Evolutionary conservation across 805 yeast species (phyloP).

Genomic region (Phaffomyces antillensis): DNA sequence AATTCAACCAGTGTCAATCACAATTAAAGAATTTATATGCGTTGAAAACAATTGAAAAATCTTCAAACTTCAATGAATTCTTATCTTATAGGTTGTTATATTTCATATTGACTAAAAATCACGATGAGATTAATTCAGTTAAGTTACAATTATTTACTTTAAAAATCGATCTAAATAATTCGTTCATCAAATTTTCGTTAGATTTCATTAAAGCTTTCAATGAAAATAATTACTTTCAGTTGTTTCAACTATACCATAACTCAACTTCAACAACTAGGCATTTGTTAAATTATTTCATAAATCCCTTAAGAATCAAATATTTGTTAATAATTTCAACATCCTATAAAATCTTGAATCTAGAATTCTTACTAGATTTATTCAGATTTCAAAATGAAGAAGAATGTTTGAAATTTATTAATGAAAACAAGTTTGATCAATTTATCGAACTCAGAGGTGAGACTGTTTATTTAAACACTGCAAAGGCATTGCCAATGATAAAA

Average conservation of each 20-base stretch:
- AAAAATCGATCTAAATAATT: constrained; percentile 12
- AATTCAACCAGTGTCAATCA: constrained; percentile 91
- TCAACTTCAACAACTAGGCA: constrained; percentile 37
- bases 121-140: constrained; percentile 23
- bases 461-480: constrained; percentile 27
- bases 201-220: constrained; percentile 25
- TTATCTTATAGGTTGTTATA: constrained; percentile 68
- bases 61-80: constrained; percentile 51
- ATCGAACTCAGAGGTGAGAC: constrained; percentile 27
- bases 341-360: constrained; percentile 41
- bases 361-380: constrained; percentile 32
- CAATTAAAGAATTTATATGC: constrained; percentile 62
- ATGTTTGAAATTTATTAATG: constrained; percentile 35
- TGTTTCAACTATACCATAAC: constrained; percentile 37
- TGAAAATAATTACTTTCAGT: constrained; percentile 43
- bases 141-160: constrained; percentile 38
- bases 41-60: constrained; percentile 27
- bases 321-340: constrained; percentile 49
- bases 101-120: constrained; percentile 64
- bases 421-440: constrained; percentile 30
- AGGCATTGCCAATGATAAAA: constrained; percentile 30
- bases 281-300: constrained; percentile 46
- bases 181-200: constrained; percentile 20
- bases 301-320: constrained; percentile 50
- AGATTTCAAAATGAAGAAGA: constrained; percentile 33